These are phyloP conservation scores for Daldinia vernicosa DNA, from an alignment of 495 filamentous ascomycete species.

Conservation along the genomic window DNA sequence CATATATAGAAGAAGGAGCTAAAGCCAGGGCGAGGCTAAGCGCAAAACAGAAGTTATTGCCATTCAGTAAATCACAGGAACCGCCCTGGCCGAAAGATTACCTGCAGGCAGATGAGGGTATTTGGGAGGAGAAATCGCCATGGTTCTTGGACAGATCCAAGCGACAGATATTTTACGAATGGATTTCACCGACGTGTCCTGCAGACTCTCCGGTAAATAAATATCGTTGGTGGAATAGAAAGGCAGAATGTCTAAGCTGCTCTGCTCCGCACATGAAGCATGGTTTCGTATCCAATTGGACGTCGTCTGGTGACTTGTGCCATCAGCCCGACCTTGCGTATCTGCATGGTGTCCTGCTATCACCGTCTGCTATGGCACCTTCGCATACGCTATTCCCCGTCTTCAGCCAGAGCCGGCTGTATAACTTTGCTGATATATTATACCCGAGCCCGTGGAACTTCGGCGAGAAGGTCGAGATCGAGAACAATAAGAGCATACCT, in stretches of 20 bases:
- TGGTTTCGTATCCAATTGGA: constrained; percentile 73
- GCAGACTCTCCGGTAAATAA: constrained; percentile 63
- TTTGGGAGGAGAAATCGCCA: constrained; percentile 36
- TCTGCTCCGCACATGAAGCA: constrained; percentile 69
- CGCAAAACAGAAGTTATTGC: constrained; percentile 23
- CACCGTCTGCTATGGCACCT: constrained; percentile 67
- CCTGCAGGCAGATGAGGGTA: constrained; percentile 35
- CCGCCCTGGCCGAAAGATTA: constrained; percentile 36
- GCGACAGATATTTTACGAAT: constrained; percentile 57
- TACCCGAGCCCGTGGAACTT: constrained; percentile 70
- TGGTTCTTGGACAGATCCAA: constrained; percentile 41
- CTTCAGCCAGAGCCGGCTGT: constrained; percentile 75
- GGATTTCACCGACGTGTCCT: constrained; percentile 63
- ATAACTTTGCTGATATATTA: constrained; percentile 73
- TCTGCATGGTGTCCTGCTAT: constrained; percentile 75
- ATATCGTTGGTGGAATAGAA: constrained; percentile 59
- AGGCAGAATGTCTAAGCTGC: constrained; percentile 68
- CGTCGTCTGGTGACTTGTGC: constrained; percentile 70
- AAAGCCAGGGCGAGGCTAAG: constrained; percentile 48
- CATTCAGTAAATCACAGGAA: constrained; percentile 45
- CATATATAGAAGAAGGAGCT: constrained; percentile 45
- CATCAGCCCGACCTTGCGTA: constrained; percentile 80
- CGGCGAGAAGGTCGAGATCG: constrained; percentile 68
- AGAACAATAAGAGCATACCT: constrained; percentile 56
- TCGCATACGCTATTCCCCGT: constrained; percentile 72